Base-by-base conservation (phyloP, 2,329 filamentous ascomycete genomes). In the Escovopsis sp. region DNA sequence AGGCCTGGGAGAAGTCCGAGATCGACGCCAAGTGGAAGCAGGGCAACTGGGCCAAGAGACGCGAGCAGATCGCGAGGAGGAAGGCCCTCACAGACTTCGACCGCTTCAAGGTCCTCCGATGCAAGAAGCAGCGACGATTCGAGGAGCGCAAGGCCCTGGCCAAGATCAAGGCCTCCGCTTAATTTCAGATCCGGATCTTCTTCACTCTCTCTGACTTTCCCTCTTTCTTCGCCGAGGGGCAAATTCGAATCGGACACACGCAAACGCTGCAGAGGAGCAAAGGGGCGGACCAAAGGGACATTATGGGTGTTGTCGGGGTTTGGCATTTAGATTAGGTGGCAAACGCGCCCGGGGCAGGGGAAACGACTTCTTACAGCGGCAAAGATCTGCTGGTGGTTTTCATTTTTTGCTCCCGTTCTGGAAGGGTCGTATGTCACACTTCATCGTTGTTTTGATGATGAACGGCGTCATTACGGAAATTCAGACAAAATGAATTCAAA, bases 41-140 rank as follows among this genome's bases (percentile, higher is more conserved):
- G 71, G 88, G 78, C 75, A 79, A 79, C 68, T 94, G 84, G 81
- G 86, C 88, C 61, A 91, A 98, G 85, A 88, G 86, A 78, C 79
- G 84, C 64, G 79, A 79, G 57, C 82, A 85, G 71, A 76, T 77
- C 59, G 76, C 84, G 69, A 83, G 85, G 73, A 84, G 91, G 76
- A 83, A 82, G 73, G 78, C 79, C 61, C 76, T 98, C 55, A 93
- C 81, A 70, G 91, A 98, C 78, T 98, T 98, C 65, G 91, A 98
- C 76, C 83, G 91, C 68, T 98, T 96, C 86, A 95, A 98, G 84
- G 91, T 96, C 60, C 76, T 96, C 79, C 82, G 89, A 70, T 76
- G 96, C 72, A 93, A 89, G 83, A 98, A 98, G 81, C 88, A 95
- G 82, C 85, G 88, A 67, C 84, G 88, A 66, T 96, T 93, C 73